These are phyloP conservation scores for Beauveria rudraprayagi DNA, from an alignment of 2,329 filamentous ascomycete genomes.

Conservation along the genomic window DNA sequence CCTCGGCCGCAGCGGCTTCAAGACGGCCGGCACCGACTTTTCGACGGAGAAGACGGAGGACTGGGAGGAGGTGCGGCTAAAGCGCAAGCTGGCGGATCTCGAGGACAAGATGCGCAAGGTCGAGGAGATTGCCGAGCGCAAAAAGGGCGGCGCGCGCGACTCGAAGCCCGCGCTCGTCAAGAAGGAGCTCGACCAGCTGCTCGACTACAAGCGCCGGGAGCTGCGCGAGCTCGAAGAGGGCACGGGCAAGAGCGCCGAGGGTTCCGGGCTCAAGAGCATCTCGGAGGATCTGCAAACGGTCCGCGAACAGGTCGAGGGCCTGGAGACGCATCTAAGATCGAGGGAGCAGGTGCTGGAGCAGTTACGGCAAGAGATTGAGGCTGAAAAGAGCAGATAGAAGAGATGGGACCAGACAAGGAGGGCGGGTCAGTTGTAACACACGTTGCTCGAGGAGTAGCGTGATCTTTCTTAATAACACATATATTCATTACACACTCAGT, in stretches of 20 bases:
- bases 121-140: conserved; percentile 62
- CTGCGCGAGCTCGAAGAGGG: conserved; percentile 68
- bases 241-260: conserved; percentile 58
- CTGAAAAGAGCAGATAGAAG: conserved; percentile 81
- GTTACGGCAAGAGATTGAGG: conserved; percentile 74
- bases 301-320: conserved; percentile 86
- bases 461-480: conserved; percentile 1
- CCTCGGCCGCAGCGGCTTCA: conserved; percentile 75
- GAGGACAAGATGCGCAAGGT: conserved; percentile 82
- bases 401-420: conserved; percentile 47
- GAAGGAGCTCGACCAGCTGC: conserved; percentile 82
- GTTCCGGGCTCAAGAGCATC: conserved; percentile 67
- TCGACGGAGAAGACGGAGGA: conserved; percentile 78
- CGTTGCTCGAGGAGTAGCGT: neutral
- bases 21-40: conserved; percentile 84
- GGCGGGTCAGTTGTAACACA: conserved; percentile 10
- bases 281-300: conserved; percentile 82
- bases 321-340: conserved; percentile 73
- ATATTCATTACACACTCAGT: neutral
- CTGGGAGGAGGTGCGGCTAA: conserved; percentile 94
- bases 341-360: conserved; percentile 69
- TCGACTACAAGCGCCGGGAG: conserved; percentile 87
- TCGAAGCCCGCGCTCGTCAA: conserved; percentile 87
- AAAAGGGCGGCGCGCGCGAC: conserved; percentile 57
- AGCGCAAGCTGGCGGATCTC: conserved; percentile 83